phyloP scores from a whole-genome alignment of 108 stramenopile genomes.

The Stephanodiscus triporus region DNA sequence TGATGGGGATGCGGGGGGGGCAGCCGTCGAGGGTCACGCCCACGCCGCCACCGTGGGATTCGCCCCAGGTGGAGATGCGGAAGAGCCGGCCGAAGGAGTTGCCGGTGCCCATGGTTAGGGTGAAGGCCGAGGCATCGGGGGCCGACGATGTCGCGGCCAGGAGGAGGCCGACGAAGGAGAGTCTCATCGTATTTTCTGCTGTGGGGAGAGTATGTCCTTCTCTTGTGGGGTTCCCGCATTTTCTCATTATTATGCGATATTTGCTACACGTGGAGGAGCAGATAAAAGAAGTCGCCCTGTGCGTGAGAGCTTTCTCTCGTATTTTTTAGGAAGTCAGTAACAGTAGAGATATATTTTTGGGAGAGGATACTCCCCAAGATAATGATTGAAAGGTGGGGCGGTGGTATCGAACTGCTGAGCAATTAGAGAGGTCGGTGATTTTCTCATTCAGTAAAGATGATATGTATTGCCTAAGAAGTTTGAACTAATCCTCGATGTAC shows the following conservation, averaged over 20 bases:
- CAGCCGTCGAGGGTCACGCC: slow-evolving; percentile 97
- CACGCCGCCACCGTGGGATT: slow-evolving; percentile 98
- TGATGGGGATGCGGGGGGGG: slow-evolving; percentile 92
- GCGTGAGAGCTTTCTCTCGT: too few species aligned
- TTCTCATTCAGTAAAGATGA: too few species aligned
- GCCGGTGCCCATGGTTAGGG: slow-evolving; percentile 89
- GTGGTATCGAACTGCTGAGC: too few species aligned
- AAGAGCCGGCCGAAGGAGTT: slow-evolving; percentile 97
- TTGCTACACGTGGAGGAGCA: too few species aligned
- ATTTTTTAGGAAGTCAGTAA: too few species aligned
- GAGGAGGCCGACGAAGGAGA: slow-evolving; percentile 20
- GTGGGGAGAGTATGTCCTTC: background rate
- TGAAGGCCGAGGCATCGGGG: slow-evolving; percentile 35
- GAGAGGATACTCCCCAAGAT: too few species aligned
- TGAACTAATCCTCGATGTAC: background rate
- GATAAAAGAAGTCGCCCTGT: too few species aligned
- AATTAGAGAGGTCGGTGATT: too few species aligned
- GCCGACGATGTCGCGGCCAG: slow-evolving; percentile 11
- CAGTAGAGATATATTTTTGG: too few species aligned
- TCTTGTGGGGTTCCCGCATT: too few species aligned
- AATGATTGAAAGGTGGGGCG: too few species aligned
- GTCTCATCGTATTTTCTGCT: slow-evolving; percentile 12
- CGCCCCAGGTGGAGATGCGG: slow-evolving; percentile 98
- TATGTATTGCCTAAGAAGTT: background rate
- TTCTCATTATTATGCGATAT: too few species aligned